These are phyloP conservation scores for Cutaneotrichosporon cavernicola DNA, from an alignment of 1,284 basidiomycete species.

Conservation along the genomic window DNA sequence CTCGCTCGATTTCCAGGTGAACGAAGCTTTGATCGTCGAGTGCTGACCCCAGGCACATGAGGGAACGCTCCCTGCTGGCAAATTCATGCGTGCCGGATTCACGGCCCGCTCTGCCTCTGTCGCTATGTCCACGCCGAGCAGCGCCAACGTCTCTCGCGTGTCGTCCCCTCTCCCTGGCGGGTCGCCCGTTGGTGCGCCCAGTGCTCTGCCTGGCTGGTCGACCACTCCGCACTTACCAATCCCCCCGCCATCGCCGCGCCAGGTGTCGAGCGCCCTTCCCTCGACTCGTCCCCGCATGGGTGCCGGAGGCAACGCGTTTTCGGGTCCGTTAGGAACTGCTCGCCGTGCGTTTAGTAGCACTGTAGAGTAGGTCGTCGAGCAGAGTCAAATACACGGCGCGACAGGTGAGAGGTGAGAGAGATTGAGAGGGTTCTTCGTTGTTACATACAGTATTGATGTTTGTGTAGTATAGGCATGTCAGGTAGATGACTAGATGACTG, in stretches of 20 bases:
- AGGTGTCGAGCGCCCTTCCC: background rate
- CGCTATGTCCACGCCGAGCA: constrained; percentile 9
- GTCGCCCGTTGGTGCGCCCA: constrained; percentile 1
- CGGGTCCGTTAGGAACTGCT: constrained; percentile 18
- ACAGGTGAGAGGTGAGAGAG: background rate
- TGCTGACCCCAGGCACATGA: constrained; percentile 12
- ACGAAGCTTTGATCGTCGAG: background rate
- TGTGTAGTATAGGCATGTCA: constrained; percentile 6
- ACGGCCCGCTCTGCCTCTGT: constrained; percentile 6
- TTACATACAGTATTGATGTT: constrained; percentile 3
- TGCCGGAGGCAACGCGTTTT: constrained; percentile 16
- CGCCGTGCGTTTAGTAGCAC: constrained; percentile 21
- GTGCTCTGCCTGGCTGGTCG: constrained; percentile 12
- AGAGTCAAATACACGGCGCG: background rate
- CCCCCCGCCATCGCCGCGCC: constrained; percentile 13
- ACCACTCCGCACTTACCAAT: background rate
- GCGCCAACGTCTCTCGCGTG: background rate
- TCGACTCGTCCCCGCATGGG: constrained; percentile 14
- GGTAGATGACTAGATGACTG: background rate
- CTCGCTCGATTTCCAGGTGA: constrained; percentile 83
- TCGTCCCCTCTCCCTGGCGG: constrained; percentile 2
- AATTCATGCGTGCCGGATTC: constrained; percentile 11
- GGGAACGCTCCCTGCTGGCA: background rate
- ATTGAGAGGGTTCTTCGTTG: constrained; percentile 1
- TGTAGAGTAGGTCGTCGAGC: background rate